These are phyloP conservation scores for Mortierella sp. DNA, from an alignment of 371 early-diverging fungal genomes.

Conservation along the genomic window DNA sequence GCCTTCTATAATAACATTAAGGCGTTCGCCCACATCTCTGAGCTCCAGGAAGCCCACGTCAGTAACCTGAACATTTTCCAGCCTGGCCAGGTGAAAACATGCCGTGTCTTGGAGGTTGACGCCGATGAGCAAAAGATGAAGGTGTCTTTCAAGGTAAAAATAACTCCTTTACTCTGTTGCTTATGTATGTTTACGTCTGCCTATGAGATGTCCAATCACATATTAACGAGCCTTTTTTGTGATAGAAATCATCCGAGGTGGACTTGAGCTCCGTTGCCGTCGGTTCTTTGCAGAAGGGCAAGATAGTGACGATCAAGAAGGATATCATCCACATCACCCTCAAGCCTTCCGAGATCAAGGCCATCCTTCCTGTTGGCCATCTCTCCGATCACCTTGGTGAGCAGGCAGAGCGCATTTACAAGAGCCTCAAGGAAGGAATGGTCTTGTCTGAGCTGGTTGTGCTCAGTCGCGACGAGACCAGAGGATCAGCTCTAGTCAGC, in stretches of 20 bases:
- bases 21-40: slow-evolving; percentile 76
- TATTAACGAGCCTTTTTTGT: neutral
- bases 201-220: neutral
- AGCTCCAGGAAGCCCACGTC: slow-evolving; percentile 70
- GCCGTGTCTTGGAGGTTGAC: slow-evolving; percentile 74
- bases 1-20: slow-evolving; percentile 79
- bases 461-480: slow-evolving; percentile 57
- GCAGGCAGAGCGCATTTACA: slow-evolving; percentile 58
- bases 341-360: slow-evolving; percentile 63
- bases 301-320: slow-evolving; percentile 60
- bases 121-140: slow-evolving; percentile 63
- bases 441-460: slow-evolving; percentile 67
- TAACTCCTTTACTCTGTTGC: neutral
- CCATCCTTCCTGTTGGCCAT: slow-evolving; percentile 65
- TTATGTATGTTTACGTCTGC: too few species aligned
- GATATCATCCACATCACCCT: slow-evolving; percentile 64
- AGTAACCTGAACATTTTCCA: slow-evolving; percentile 65
- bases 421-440: slow-evolving; percentile 57
- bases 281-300: slow-evolving; percentile 65
- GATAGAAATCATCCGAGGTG: slow-evolving; percentile 41
- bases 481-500: slow-evolving; percentile 61
- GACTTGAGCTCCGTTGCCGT: slow-evolving; percentile 53
- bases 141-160: slow-evolving; percentile 57
- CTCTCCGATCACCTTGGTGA: slow-evolving; percentile 71
- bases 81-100: slow-evolving; percentile 85